Conservation (phyloP, 768 basidiomycete species). For the Ramaria sp. region DNA sequence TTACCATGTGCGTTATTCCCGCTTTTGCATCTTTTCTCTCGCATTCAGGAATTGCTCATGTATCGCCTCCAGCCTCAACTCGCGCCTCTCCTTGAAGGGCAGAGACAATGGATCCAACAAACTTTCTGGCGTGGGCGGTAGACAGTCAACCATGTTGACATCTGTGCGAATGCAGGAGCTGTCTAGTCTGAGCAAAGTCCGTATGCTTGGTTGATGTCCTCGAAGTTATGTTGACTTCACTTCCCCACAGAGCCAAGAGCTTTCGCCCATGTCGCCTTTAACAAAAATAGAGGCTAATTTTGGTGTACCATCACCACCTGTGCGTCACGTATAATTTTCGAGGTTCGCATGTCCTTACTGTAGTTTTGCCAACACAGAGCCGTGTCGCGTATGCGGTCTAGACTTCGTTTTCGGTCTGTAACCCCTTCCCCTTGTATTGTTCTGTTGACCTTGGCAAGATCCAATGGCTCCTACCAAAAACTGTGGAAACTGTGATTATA, state of each 20-base stretch:
- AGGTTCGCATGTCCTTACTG: too few species aligned
- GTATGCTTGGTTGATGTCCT: not conserved
- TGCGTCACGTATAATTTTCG: too few species aligned
- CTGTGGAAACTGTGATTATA: too few species aligned
- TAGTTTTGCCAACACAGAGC: not conserved
- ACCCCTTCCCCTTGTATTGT: too few species aligned
- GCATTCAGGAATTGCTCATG: not conserved
- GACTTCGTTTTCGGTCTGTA: not conserved
- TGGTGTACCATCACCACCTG: not conserved
- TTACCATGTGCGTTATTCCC: constrained; percentile 3
- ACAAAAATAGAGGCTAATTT: not conserved
- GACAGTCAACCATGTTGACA: not conserved
- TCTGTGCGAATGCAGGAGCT: not conserved
- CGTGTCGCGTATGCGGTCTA: not conserved
- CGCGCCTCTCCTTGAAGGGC: not conserved
- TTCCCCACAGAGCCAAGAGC: not conserved
- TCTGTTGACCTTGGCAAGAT: too few species aligned
- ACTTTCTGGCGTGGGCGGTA: not conserved
- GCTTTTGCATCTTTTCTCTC: not conserved
- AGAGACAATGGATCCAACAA: not conserved
- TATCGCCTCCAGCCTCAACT: not conserved
- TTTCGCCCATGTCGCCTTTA: not conserved
- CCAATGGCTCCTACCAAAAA: too few species aligned
- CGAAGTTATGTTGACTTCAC: not conserved
- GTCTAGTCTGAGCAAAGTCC: not conserved